A percentile compares a stretch with the other conserved stretches of the same genome.
phyloP scores from a whole-genome alignment of 2,329 filamentous ascomycete genomes.

The Rutstroemia sp. region DNA sequence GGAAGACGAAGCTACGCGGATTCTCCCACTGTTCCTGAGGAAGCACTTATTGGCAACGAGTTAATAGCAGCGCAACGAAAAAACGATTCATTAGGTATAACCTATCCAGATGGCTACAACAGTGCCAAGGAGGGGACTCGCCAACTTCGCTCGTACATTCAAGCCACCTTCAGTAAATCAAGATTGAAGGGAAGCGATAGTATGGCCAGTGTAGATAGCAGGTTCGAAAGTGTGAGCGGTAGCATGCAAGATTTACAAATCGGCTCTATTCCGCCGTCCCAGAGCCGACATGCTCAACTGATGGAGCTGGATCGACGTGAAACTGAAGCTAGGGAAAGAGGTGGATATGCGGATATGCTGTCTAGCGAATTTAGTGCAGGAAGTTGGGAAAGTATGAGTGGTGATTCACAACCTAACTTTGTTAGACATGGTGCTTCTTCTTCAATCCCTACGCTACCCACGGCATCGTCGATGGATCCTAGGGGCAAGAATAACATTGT shows the following conservation, averaged over 20 bases:
- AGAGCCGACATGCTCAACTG: constrained; percentile 6
- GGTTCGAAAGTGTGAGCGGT: constrained; percentile 22
- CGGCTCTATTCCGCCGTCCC: neutral
- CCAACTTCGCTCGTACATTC: constrained; percentile 22
- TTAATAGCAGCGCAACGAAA: constrained; percentile 11
- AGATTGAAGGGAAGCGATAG: constrained; percentile 16
- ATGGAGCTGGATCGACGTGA: constrained; percentile 3
- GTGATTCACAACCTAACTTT: constrained; percentile 8
- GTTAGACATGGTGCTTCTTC: neutral
- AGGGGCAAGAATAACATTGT: neutral
- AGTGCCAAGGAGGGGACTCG: constrained; percentile 24
- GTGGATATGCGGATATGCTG: neutral
- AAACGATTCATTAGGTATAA: constrained; percentile 15
- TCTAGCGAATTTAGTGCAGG: neutral
- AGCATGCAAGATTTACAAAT: constrained; percentile 12
- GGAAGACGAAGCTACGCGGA: constrained; percentile 19
- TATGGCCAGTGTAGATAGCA: constrained; percentile 18
- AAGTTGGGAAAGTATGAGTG: constrained; percentile 4
- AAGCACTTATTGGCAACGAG: constrained; percentile 12
- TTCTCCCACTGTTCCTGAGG: constrained; percentile 24
- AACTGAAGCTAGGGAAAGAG: neutral
- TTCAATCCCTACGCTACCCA: neutral
- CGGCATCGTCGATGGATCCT: neutral
- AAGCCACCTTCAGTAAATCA: constrained; percentile 13
- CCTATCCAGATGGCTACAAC: constrained; percentile 21